A percentile compares a stretch with the other conserved stretches of the same genome.
Conservation (phyloP, 2,329 filamentous ascomycete species). For the Fusarium sp. region DNA sequence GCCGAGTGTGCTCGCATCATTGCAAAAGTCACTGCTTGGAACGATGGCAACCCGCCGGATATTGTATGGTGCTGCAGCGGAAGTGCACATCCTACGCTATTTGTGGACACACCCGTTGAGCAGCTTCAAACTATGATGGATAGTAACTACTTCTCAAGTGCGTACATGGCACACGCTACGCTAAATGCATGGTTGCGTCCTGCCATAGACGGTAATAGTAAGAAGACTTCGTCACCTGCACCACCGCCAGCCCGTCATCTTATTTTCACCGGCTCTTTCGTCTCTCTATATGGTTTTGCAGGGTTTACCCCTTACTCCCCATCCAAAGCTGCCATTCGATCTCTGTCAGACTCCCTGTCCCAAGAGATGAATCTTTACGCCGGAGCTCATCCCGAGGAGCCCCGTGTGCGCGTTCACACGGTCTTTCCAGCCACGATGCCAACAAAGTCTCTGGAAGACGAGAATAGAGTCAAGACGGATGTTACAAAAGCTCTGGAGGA, state of each 20-base stretch:
- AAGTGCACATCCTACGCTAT: conserved; percentile 31
- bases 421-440: conserved; percentile 35
- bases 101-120: conserved; percentile 31
- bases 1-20: conserved; percentile 21
- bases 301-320: conserved; percentile 31
- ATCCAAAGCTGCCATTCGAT: conserved; percentile 31
- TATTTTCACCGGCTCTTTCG: conserved; percentile 35
- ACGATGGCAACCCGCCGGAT: conserved; percentile 6
- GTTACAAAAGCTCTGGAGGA: conserved; percentile 33
- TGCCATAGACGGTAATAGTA: neutral
- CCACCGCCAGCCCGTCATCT: conserved; percentile 5
- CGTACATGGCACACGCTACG: conserved; percentile 33
- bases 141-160: conserved; percentile 37
- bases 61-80: conserved; percentile 36
- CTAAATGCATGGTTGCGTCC: conserved; percentile 28
- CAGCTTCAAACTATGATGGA: conserved; percentile 38
- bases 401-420: conserved; percentile 23
- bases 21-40: conserved; percentile 23
- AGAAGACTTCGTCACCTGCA: neutral
- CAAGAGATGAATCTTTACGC: conserved; percentile 36
- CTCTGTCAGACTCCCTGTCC: conserved; percentile 28
- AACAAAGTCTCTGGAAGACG: conserved; percentile 29
- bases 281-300: conserved; percentile 30
- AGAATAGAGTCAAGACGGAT: conserved; percentile 30
- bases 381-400: conserved; percentile 19